phyloP scores from a whole-genome alignment of 73 alveolate species.

The Symbiodinium natans region DNA sequence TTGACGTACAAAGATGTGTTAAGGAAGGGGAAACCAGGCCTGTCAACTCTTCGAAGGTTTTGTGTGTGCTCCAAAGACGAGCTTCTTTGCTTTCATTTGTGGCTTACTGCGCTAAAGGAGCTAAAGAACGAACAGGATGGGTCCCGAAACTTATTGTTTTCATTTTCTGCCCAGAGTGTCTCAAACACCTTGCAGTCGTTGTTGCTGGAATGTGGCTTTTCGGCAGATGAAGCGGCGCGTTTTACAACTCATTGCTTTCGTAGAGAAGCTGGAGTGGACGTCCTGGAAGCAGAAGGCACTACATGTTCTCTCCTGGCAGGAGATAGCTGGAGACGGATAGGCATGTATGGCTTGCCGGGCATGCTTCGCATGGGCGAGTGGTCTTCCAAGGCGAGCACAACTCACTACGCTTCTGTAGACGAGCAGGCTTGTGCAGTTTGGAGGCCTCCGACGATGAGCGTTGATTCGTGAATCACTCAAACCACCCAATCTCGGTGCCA shows the following conservation, averaged over 20 bases:
- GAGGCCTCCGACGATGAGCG: not conserved
- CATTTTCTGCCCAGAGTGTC: not conserved
- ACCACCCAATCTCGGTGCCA: not conserved
- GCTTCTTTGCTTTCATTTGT: not conserved
- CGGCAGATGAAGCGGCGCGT: not conserved
- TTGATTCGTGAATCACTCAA: not conserved
- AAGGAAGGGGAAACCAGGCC: not conserved
- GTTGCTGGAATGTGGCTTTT: too few relatives aligned
- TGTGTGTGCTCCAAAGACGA: not conserved
- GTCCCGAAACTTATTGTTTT: not conserved
- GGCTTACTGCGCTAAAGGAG: not conserved
- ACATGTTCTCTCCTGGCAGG: not conserved
- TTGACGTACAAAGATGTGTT: not conserved
- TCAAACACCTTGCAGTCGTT: not conserved
- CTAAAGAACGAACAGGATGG: not conserved
- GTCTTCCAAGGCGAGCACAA: not conserved
- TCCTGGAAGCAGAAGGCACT: not conserved
- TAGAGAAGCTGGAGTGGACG: not conserved
- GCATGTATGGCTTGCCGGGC: not conserved
- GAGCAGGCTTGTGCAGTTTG: not conserved
- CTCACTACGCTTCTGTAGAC: slow-evolving; percentile 8
- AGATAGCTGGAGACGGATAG: not conserved
- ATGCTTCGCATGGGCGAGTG: slow-evolving; percentile 1
- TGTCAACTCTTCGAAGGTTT: not conserved
- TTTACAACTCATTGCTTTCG: not conserved